Conservation (phyloP, 1,284 basidiomycete genomes). For the Malassezia japonica region DNA sequence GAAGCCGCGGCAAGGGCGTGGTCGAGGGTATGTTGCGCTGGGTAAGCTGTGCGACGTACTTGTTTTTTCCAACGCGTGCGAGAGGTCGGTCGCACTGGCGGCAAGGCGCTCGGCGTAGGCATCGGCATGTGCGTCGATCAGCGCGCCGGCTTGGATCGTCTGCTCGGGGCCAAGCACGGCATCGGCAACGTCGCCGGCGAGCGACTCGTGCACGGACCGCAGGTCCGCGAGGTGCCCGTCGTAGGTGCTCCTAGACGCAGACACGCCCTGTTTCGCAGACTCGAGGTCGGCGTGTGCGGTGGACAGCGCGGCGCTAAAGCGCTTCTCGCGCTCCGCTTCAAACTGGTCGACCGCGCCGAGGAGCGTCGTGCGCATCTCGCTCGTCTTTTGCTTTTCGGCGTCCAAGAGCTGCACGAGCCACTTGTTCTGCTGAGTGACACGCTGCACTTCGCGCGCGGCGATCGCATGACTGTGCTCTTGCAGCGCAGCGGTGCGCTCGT, state of each 20-base stretch:
- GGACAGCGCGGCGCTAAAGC: neutral
- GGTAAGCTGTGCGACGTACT: too few relatives aligned
- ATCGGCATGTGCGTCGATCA: neutral
- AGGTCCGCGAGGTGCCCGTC: neutral
- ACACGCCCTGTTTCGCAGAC: neutral
- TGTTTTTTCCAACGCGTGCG: neutral
- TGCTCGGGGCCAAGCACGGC: slow-evolving; percentile 2
- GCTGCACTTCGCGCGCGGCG: neutral
- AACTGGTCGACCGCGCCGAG: slow-evolving; percentile 5
- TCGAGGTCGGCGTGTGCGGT: neutral
- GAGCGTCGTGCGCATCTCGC: neutral
- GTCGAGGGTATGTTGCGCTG: too few relatives aligned
- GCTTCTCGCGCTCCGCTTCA: slow-evolving; percentile 1
- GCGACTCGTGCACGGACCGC: neutral
- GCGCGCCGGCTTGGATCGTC: neutral
- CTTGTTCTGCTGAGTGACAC: neutral
- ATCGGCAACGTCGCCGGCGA: neutral
- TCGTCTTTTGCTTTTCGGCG: neutral
- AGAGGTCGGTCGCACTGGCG: neutral
- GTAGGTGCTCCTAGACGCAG: neutral
- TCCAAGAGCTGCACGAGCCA: neutral
- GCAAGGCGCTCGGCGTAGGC: neutral
- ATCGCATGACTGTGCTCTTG: neutral
- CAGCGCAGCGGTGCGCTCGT: neutral
- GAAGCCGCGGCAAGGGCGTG: too few relatives aligned